Percentiles rank a stretch among this genome's conserved stretches.
These are phyloP conservation scores for Pyrenophora seminiperda DNA, from an alignment of 2,329 filamentous ascomycete species.

Conservation along the genomic window DNA sequence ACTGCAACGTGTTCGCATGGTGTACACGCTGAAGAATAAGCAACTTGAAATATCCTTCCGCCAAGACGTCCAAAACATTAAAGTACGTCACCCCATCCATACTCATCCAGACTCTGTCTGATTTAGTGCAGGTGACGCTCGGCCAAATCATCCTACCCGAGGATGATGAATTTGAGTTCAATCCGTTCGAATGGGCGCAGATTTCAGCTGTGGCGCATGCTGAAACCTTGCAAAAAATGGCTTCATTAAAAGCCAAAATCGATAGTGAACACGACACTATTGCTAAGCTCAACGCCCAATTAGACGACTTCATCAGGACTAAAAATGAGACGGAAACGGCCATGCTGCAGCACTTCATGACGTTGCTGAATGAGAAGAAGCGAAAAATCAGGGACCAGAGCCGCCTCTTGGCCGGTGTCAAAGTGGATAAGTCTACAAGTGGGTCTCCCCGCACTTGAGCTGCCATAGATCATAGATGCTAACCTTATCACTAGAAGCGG, in stretches of 20 bases:
- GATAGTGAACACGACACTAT: conserved; percentile 61
- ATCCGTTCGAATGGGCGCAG: conserved; percentile 73
- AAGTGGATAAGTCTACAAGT: conserved; percentile 48
- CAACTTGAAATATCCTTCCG: conserved; percentile 67
- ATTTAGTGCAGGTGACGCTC: conserved; percentile 57
- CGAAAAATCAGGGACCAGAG: conserved; percentile 77
- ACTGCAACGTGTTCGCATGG: conserved; percentile 60
- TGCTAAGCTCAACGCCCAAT: conserved; percentile 63
- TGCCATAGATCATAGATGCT: not conserved
- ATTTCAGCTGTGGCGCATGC: conserved; percentile 59
- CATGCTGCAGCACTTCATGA: conserved; percentile 71
- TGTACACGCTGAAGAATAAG: conserved; percentile 61
- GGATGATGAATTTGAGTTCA: conserved; percentile 63
- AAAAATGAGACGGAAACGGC: conserved; percentile 71
- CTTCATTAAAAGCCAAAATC: conserved; percentile 50
- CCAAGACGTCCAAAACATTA: conserved; percentile 68
- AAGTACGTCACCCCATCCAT: conserved; percentile 54
- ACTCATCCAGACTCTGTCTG: not conserved
- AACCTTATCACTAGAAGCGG: conserved; percentile 27
- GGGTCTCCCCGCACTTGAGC: conserved; percentile 5
- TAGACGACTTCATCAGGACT: conserved; percentile 68
- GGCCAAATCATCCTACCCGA: conserved; percentile 65
- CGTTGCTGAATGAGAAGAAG: conserved; percentile 79
- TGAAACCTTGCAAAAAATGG: conserved; percentile 54
- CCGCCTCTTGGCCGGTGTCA: conserved; percentile 62